Base-by-base conservation (phyloP, 2,329 filamentous ascomycete species). In the Dothiorella sarmentorum region DNA sequence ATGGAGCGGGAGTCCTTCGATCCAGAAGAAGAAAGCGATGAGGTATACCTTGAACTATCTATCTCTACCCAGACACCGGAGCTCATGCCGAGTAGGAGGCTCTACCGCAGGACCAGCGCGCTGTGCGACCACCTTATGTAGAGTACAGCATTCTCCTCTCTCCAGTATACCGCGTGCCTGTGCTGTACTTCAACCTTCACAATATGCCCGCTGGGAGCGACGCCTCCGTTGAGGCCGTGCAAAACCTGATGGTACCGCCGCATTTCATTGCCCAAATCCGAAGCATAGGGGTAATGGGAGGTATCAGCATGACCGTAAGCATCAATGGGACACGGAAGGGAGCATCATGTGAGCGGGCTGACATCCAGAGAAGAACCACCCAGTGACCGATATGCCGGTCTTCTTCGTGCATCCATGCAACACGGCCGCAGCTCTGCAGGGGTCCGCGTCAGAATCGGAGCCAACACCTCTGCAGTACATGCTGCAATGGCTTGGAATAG, bases 341-440 rank as follows among this genome's bases (percentile, higher is more conserved):
- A 24, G 43, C 43, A n/a, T n/a, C n/a, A 20, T 22, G 9, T n/a
- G 29, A 15, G 35, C 24, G 24, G 22, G 49, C 49, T 59, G 33
- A 53, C 47, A 17, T 17, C 47, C 35, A 26, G 35, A 20, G 18
- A 56, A 93, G 85, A 86, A 95, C 73, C 91, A 97, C 79, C 93
- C 94, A 55, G 74, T 89, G 60, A 90, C 86, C 60, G 88, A 88
- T 56, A 74, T 86, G 60, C 90, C 91, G 38, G 84, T 85, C 51
- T 97, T 93, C 74, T 97, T 96, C 74, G 82, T 97, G 66, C 94
- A 99, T 76, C 93, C 94, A 22, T 97, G 94, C 75, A 85, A 90
- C 71, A 89, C 94, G 7, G 89, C 88, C 58, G 88, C 93, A 63
- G 89, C 89, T 55, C 89, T 97, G 82, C 78, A 79, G 65, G 78